Evolutionary conservation across 2,329 filamentous ascomycete genomes (phyloP), one percentile per base, ranked within the genome.

Genomic region (Ceratocystis huliohia): DNA sequence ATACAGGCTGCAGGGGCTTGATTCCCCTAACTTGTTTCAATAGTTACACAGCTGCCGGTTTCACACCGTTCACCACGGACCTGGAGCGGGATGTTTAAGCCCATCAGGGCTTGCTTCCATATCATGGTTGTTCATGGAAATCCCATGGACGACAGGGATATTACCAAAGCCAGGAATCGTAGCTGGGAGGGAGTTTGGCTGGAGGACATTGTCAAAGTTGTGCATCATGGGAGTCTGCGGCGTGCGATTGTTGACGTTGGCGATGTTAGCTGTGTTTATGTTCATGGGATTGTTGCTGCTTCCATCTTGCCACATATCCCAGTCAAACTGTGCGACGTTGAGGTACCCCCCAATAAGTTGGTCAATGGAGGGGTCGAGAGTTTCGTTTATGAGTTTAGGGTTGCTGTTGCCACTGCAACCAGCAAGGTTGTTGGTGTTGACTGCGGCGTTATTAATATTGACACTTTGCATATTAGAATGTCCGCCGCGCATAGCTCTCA

Each of bases 311-410:
- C 77, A 79, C 71, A 81, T 75, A 65, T 81, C 79, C 76, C 79
- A 80, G 62, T 80, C 78, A 17, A 81, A 70, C 2, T 73, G 70
- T 8, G 75, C 74, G 5, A 76, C 72, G 68, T 82, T 79, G 20
- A 81, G 69, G 65, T 78, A 79, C 0, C 75, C 75, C 17, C 75
- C 75, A 50, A 81, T 68, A 44, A 80, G 76, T 15, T 78, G 75
- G 59, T 81, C 78, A n/a, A 80, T 69, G 48, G 65, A 73, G 72
- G n/a, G 68, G 69, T 67, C 65, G 41, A 67, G 65, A 20, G 56
- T 59, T 41, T 65, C 62, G 3, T 50, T 57, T 1, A 64, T 61
- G 33, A 50, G 59, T 5, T 22, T 22, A 28, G 46, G n/a, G 15
- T 45, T 45, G 20, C 25, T 46, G 64, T 48, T 61, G 41, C 22